phyloP scores from a whole-genome alignment of 2,329 filamentous ascomycete genomes.

The Byssoonygena ceratinophila region DNA sequence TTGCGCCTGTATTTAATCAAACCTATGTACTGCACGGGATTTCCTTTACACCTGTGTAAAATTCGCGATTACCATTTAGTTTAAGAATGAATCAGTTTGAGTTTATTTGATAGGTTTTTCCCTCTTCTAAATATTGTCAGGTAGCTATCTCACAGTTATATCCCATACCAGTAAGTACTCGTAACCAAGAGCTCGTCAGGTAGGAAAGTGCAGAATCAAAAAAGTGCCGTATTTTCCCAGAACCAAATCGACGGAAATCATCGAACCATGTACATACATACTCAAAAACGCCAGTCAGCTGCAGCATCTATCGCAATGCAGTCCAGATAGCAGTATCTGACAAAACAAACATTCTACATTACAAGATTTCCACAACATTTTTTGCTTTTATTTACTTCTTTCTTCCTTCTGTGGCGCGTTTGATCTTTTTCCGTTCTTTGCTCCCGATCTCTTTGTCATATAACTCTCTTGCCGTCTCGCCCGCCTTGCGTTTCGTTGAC shows the following conservation, averaged over 20 bases:
- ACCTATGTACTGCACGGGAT: neutral
- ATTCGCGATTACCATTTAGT: neutral
- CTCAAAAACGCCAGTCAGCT: conserved; percentile 6
- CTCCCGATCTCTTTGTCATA: conserved; percentile 36
- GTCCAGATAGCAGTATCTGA: neutral
- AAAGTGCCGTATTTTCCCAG: neutral
- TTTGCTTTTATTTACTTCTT: conserved; percentile 17
- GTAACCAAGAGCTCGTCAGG: too few relatives aligned
- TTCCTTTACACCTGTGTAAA: neutral
- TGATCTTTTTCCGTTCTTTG: conserved; percentile 37
- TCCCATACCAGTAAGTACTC: too few relatives aligned
- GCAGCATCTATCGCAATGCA: neutral
- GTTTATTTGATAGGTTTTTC: neutral
- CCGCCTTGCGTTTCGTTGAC: conserved; percentile 60
- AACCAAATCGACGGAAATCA: neutral
- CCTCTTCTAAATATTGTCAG: neutral
- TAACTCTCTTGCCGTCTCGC: conserved; percentile 43
- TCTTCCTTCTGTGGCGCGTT: conserved; percentile 35
- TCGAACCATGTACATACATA: neutral
- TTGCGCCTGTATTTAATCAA: neutral
- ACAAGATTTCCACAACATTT: neutral
- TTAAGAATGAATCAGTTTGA: neutral
- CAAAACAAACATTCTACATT: neutral
- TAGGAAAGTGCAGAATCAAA: neutral
- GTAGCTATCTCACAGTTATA: too few relatives aligned